These are phyloP conservation scores for Carex kokanica DNA, from an alignment of 176 grass and related monocot species.

Conservation along the genomic window DNA sequence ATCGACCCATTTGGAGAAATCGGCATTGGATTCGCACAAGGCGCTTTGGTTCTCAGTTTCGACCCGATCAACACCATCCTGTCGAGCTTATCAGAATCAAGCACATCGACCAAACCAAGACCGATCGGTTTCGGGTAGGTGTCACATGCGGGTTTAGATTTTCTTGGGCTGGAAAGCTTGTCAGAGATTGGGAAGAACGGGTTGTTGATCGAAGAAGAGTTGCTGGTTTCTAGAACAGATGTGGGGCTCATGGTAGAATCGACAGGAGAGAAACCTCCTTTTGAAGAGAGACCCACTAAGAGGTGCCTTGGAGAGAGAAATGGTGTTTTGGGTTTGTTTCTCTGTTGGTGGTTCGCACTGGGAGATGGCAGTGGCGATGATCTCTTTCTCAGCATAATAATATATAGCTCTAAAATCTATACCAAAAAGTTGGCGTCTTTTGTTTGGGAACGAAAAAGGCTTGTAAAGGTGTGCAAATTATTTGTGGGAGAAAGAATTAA, in stretches of 20 bases:
- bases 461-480: conserved; percentile 5
- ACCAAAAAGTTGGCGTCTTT: conserved; percentile 16
- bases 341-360: conserved; percentile 12
- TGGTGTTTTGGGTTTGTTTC: conserved; percentile 9
- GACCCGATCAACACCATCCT: conserved; percentile 12
- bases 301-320: conserved; percentile 17
- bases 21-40: background rate
- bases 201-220: background rate
- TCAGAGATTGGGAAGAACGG: background rate
- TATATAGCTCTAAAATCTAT: background rate
- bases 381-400: conserved; percentile 20
- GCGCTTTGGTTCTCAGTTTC: background rate
- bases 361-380: conserved; percentile 15
- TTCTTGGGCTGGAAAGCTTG: conserved; percentile 7
- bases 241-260: conserved; percentile 18
- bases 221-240: conserved; percentile 2
- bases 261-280: background rate
- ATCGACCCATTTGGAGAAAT: background rate
- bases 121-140: background rate
- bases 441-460: conserved; percentile 11
- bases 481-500: background rate
- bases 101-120: background rate
- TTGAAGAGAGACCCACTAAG: conserved; percentile 7
- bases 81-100: conserved; percentile 12
- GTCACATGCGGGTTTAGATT: background rate